Conservation (phyloP, 2,329 filamentous ascomycete genomes). For the Ophiostoma australiae region DNA sequence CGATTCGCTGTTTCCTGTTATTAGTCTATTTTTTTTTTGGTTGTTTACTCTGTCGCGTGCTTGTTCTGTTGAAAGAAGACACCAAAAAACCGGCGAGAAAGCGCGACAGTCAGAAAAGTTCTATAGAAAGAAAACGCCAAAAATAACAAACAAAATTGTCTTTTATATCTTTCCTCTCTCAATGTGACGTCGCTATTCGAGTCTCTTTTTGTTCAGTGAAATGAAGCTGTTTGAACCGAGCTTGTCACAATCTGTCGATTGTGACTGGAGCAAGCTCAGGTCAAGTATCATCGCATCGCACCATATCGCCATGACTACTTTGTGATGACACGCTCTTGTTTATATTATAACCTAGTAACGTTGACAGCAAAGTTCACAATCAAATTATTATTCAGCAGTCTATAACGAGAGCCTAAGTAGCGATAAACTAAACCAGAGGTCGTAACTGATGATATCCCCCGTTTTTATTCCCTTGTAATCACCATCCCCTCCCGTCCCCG, state of each 20-base stretch:
- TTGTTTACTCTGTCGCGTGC: slow-evolving; percentile 31
- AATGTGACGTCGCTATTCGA: not conserved
- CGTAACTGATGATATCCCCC: too few relatives aligned
- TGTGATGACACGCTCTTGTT: too few relatives aligned
- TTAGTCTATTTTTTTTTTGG: slow-evolving; percentile 23
- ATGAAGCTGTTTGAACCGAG: not conserved
- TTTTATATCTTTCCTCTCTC: not conserved
- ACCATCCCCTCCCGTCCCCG: not conserved
- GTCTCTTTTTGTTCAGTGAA: not conserved
- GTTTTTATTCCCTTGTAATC: not conserved
- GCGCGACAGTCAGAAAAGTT: slow-evolving; percentile 3
- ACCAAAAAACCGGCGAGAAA: not conserved
- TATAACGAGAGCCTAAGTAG: too few relatives aligned
- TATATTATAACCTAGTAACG: too few relatives aligned
- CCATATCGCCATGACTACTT: too few relatives aligned
- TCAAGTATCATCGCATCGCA: too few relatives aligned
- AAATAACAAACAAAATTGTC: slow-evolving; percentile 15
- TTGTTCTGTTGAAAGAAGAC: not conserved
- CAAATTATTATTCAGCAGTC: too few relatives aligned
- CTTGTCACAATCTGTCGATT: not conserved
- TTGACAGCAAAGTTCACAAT: too few relatives aligned
- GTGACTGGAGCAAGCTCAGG: too few relatives aligned
- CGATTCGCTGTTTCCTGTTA: slow-evolving; percentile 8
- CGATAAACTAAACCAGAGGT: too few relatives aligned
- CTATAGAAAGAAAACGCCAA: slow-evolving; percentile 15